Evolutionary conservation across 2,329 filamentous ascomycete species (phyloP).

Genomic region (Paradendryphiella salina): DNA sequence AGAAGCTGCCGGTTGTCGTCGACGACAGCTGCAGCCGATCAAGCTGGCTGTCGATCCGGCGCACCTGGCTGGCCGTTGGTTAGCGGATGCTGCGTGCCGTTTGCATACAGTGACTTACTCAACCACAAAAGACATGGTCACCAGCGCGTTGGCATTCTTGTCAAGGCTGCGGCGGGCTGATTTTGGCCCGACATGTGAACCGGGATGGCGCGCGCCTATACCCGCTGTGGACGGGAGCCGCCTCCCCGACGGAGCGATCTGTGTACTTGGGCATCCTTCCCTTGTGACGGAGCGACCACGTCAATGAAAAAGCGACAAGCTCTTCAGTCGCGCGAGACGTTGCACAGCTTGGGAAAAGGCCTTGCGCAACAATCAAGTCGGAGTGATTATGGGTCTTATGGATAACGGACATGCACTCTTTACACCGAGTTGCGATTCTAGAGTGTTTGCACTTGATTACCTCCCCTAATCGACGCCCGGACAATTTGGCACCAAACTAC

Average conservation of each 20-base stretch:
- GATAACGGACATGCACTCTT: no score
- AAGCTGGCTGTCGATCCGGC: slow-evolving; percentile 60
- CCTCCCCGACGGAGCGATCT: neutral
- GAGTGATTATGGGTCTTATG: no score
- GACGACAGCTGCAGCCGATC: slow-evolving; percentile 59
- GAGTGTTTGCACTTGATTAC: no score
- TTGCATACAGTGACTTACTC: slow-evolving; percentile 38
- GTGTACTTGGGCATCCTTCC: neutral
- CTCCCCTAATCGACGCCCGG: neutral
- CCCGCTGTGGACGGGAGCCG: slow-evolving; percentile 6
- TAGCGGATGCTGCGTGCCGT: slow-evolving; percentile 1
- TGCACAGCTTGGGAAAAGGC: no score
- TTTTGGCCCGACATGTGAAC: slow-evolving; percentile 11
- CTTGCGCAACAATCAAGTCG: no score
- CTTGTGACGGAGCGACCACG: neutral
- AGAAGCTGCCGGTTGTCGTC: slow-evolving; percentile 34
- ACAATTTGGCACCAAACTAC: neutral
- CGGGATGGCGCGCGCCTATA: slow-evolving; percentile 12
- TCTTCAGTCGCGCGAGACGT: neutral
- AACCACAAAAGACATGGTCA: slow-evolving; percentile 49
- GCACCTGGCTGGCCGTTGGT: slow-evolving; percentile 54
- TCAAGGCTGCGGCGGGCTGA: slow-evolving; percentile 7
- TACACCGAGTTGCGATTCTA: no score
- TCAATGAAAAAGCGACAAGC: neutral
- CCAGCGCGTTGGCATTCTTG: slow-evolving; percentile 25